Conservation (phyloP, 2,329 filamentous ascomycete genomes). For the Zymoseptoria passerinii region DNA sequence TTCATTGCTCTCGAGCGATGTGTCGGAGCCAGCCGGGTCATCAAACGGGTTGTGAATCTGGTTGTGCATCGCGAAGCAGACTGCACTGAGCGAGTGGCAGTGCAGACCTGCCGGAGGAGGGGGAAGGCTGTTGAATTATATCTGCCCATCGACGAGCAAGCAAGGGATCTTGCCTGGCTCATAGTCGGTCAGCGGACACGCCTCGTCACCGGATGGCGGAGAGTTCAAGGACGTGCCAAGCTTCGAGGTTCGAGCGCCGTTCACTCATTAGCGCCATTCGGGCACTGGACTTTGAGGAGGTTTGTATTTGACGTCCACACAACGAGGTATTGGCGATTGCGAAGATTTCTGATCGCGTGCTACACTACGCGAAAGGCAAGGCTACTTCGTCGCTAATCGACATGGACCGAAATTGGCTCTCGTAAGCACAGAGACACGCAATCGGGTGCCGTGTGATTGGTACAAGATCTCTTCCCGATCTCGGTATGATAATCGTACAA, state of each 20-base stretch:
- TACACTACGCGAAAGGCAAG: not conserved
- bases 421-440: not conserved
- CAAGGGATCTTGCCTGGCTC: not conserved
- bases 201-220: not conserved
- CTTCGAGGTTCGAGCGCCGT: not conserved
- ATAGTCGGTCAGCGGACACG: not conserved
- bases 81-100: slow-evolving; percentile 23
- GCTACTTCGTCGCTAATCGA: not conserved
- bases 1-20: slow-evolving; percentile 7
- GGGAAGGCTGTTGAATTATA: not conserved
- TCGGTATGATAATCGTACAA: not conserved
- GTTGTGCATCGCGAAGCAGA: not conserved
- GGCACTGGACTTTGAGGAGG: too few species aligned
- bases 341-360: too few species aligned
- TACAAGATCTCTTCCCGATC: not conserved
- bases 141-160: not conserved
- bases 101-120: slow-evolving; percentile 9
- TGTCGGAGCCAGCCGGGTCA: slow-evolving; percentile 22
- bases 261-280: too few species aligned
- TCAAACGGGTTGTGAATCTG: slow-evolving; percentile 23
- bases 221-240: not conserved
- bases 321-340: too few species aligned
- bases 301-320: too few species aligned
- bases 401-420: not conserved
- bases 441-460: not conserved